Evolutionary conservation across 177 flowering plant species (phyloP).

Genomic region (Vitis hybrid): DNA sequence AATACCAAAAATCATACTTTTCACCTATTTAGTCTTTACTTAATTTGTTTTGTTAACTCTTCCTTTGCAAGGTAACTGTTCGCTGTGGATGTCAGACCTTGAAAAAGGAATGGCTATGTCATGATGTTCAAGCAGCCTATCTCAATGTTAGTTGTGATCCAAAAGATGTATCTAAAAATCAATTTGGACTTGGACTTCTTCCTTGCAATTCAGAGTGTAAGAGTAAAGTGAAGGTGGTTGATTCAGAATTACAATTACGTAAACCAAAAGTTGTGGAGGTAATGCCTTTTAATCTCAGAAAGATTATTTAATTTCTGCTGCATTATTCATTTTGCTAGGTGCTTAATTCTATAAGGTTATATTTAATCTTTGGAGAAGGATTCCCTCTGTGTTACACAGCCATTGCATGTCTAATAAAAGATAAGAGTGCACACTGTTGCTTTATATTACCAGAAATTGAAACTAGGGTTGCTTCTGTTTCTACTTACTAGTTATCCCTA

Average conservation of each 20-base stretch:
- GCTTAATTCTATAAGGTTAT: neutral
- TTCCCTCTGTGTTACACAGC: neutral
- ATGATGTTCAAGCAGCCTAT: slow-evolving; percentile 78
- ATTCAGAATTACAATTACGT: slow-evolving; percentile 58
- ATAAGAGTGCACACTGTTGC: neutral
- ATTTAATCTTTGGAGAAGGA: neutral
- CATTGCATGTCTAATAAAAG: neutral
- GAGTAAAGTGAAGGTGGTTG: slow-evolving; percentile 51
- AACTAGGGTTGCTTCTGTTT: no score
- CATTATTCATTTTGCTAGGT: neutral
- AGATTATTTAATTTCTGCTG: neutral
- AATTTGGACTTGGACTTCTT: slow-evolving; percentile 75
- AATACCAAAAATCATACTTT: neutral
- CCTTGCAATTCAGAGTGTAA: slow-evolving; percentile 75
- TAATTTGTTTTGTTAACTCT: neutral
- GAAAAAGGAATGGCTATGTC: slow-evolving; percentile 89
- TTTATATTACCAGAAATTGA: no score
- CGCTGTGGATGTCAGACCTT: slow-evolving; percentile 83
- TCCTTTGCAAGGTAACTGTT: slow-evolving; percentile 58
- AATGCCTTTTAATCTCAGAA: slow-evolving; percentile 3
- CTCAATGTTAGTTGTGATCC: slow-evolving; percentile 49
- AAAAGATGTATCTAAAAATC: slow-evolving; percentile 61
- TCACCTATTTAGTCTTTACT: neutral
- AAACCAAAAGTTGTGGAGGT: slow-evolving; percentile 68
- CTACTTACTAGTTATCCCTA: no score